Base-by-base conservation (phyloP, 331 rosid species). In the Ulmus americana region DNA sequence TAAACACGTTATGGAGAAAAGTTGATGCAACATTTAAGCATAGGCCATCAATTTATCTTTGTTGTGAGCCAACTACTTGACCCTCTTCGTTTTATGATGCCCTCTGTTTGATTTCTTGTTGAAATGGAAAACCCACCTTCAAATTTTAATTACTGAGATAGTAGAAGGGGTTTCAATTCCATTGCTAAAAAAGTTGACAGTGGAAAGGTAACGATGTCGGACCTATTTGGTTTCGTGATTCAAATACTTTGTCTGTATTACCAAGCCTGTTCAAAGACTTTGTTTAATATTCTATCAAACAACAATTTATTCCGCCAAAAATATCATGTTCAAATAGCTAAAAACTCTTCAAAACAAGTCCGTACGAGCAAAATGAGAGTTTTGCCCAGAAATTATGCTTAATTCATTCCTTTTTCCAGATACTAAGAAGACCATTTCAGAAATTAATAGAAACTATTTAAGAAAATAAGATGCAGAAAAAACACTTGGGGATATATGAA, bases 51-150 rank as follows among this genome's bases (percentile, higher is more conserved):
- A 68, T 28, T 28, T 28, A 2, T 13, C 55, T 20, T 51, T 20
- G 35, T 53, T 61, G 42, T 16, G 57, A 63, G 55, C 71, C 75
- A 75, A 69, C 79, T 5, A 68, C 75, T 56, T 63, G 40, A 10
- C 50, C 6, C 65, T 1, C 16, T 39, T 43, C 15, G 4, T 22
- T 53, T 70, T 42, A 42, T 50, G 46, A 20, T 41, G 54, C 53
- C 45, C 44, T 14, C 13, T 20, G 39, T 45, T 55, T 46, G 13
- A 48, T 57, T 52, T 15, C 18, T 22, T 59, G 50, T 16, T 6
- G 35, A 43, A 55, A 8, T 45, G 15, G 38, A 61, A 39, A 42
- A 16, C 43, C 58, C 67, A 49, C 48, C 58, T 39, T 15, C 64
- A n/a, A 40, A 16, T 10, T 9, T 69, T 5, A 69, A 69, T 55